These are phyloP conservation scores for Alternaria postmessia DNA, from an alignment of 2,329 filamentous ascomycete species.

Conservation along the genomic window DNA sequence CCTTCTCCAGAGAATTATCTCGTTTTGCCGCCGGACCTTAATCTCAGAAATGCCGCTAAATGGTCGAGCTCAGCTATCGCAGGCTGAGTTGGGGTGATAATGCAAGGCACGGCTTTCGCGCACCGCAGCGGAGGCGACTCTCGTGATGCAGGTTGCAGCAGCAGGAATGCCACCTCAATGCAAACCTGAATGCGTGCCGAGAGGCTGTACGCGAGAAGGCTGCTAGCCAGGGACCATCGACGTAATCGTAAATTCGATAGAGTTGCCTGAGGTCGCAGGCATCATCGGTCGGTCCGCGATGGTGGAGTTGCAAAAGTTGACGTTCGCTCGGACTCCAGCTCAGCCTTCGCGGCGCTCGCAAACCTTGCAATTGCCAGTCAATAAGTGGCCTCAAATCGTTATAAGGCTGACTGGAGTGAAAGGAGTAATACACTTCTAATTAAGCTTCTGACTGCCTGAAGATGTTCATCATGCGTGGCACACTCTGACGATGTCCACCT, in stretches of 20 bases:
- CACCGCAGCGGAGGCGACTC: conserved; percentile 40
- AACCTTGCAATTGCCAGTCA: conserved; percentile 34
- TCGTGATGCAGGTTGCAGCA: conserved; percentile 32
- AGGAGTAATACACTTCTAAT: conserved; percentile 22
- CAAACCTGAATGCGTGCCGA: conserved; percentile 19
- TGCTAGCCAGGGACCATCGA: conserved; percentile 7
- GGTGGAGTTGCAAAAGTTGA: conserved; percentile 13
- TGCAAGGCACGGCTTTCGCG: conserved; percentile 39
- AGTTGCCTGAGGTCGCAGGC: conserved; percentile 15
- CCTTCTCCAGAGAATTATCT: conserved; percentile 27
- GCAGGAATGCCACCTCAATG: conserved; percentile 25
- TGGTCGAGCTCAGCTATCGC: conserved; percentile 26
- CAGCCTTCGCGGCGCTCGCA: conserved; percentile 28
- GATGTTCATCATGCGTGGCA: conserved; percentile 21
- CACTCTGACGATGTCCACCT: conserved; percentile 12
- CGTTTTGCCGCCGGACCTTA: conserved; percentile 37
- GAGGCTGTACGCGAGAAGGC: conserved; percentile 6
- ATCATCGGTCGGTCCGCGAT: conserved; percentile 19
- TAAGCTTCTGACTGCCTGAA: conserved; percentile 25
- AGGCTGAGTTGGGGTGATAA: conserved; percentile 25
- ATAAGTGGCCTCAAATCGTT: conserved; percentile 26
- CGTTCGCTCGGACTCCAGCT: conserved; percentile 15
- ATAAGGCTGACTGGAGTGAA: conserved; percentile 44
- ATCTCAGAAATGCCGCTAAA: conserved; percentile 33
- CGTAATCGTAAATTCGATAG: neutral